Conservation (phyloP, 1,284 basidiomycete species). For the Sparassis latifolia region DNA sequence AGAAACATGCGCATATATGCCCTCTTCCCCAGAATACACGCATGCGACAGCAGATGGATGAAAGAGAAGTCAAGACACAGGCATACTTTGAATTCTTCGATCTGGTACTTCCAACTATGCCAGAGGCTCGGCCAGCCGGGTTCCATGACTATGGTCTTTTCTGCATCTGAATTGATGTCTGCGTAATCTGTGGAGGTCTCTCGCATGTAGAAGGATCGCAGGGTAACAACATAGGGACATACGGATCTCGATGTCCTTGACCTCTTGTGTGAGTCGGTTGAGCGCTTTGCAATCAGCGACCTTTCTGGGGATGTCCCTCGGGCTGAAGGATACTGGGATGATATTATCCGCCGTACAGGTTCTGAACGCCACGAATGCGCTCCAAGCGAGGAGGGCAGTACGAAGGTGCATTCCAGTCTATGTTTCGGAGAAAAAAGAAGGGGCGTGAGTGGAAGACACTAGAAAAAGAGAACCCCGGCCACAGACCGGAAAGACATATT, state of each 20-base stretch:
- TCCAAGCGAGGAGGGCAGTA: too few relatives aligned
- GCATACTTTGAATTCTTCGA: slow-evolving; percentile 50
- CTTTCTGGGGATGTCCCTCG: slow-evolving; percentile 5
- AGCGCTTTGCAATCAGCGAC: slow-evolving; percentile 18
- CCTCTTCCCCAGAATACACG: too few relatives aligned
- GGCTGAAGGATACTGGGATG: slow-evolving; percentile 6
- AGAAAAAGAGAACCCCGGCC: too few relatives aligned
- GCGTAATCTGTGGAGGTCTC: slow-evolving; percentile 44
- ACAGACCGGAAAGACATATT: too few relatives aligned
- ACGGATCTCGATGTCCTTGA: slow-evolving; percentile 21
- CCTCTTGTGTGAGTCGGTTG: slow-evolving; percentile 18
- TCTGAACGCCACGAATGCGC: too few relatives aligned
- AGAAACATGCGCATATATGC: too few relatives aligned
- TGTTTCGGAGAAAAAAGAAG: too few relatives aligned
- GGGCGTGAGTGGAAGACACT: too few relatives aligned
- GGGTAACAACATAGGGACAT: slow-evolving; percentile 2
- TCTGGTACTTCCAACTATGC: slow-evolving; percentile 66
- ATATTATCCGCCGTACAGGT: background rate
- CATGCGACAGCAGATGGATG: too few relatives aligned
- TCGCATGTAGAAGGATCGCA: too few relatives aligned
- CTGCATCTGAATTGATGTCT: slow-evolving; percentile 48
- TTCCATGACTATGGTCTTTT: slow-evolving; percentile 52
- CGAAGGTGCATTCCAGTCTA: too few relatives aligned
- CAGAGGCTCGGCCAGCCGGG: slow-evolving; percentile 74
- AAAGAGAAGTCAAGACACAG: background rate